Base-by-base conservation (phyloP, 371 early-diverging fungal genomes). In the Mortierella sp. region DNA sequence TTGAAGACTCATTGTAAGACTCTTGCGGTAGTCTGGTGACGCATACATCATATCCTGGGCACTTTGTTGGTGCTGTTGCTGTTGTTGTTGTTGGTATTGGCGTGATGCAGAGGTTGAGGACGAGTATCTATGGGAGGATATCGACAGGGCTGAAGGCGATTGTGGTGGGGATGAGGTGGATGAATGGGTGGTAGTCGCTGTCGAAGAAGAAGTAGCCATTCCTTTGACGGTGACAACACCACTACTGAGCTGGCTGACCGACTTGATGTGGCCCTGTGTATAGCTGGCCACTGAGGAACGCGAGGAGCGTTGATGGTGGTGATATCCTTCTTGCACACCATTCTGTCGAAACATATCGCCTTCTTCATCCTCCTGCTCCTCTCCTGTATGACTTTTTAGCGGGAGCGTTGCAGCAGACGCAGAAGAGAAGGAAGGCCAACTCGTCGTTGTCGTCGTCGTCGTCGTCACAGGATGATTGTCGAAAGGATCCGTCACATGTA, bases 1-100 rank as follows among this genome's bases (percentile, higher is more conserved):
- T n/a, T 73, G 81, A 24, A 78, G 68, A 42, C 84, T 84, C 58
- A 77, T 58, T 2, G 78, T 74, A 6, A 84, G 31, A 38, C 81
- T 84, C 79, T 84, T 84, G 55, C 84, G 58, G 70, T 80, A 83
- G 13, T 80, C 75, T 21, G 84, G 84, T 0, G 84, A 84, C 16
- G 84, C 81, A 78, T 73, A 80, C 78, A 78, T 58, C 21, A 76
- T 76, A 48, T 75, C 76, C 21, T 74, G 68, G 19, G 75, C 77
- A 5, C 54, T 47, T 3, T 65, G 44, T 16, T 55, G 74, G 31
- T 68, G 57, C 4, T n/a, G 34, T 48, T n/a, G n/a, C n/a, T n/a
- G n/a, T n/a, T 58, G 78, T 52, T 70, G 74, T 50, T 71, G 52
- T 19, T 7, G 50, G 55, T 44, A 44, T 54, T 52, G 34, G 4